phyloP scores from a whole-genome alignment of 2,329 filamentous ascomycete species.

The Monosporascus sp. region DNA sequence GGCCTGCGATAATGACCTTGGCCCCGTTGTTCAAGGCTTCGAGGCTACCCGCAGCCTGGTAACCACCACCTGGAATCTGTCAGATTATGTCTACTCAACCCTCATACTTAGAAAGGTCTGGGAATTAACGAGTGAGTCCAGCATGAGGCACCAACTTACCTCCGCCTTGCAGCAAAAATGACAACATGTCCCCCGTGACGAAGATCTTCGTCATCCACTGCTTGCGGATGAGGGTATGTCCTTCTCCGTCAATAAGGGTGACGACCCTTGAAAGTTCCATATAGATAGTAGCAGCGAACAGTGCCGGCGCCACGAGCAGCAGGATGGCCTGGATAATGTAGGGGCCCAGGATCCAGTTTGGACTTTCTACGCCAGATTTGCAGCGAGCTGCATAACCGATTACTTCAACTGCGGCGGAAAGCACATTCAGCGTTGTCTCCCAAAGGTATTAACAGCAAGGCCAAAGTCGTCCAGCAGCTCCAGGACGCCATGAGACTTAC shows the following conservation, averaged over 20 bases:
- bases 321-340: slow-evolving; percentile 38
- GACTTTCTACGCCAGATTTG: slow-evolving; percentile 15
- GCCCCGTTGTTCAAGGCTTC: slow-evolving; percentile 31
- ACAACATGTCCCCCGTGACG: slow-evolving; percentile 47
- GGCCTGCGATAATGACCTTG: slow-evolving; percentile 49
- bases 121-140: no score
- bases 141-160: slow-evolving; percentile 9
- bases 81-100: no score
- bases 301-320: slow-evolving; percentile 40
- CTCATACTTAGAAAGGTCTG: no score
- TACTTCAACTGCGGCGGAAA: slow-evolving; percentile 31
- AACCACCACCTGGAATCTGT: slow-evolving; percentile 9
- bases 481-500: slow-evolving; percentile 23
- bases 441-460: no score
- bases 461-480: no score
- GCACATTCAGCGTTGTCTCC: slow-evolving; percentile 15
- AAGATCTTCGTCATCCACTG: slow-evolving; percentile 48
- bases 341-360: slow-evolving; percentile 27
- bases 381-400: slow-evolving; percentile 34
- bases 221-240: slow-evolving; percentile 26
- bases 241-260: slow-evolving; percentile 29
- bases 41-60: slow-evolving; percentile 27
- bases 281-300: slow-evolving; percentile 46
- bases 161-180: slow-evolving; percentile 44
- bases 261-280: slow-evolving; percentile 43